phyloP scores from a whole-genome alignment of 129 eudicot species.

The Kitagawia praeruptora region DNA sequence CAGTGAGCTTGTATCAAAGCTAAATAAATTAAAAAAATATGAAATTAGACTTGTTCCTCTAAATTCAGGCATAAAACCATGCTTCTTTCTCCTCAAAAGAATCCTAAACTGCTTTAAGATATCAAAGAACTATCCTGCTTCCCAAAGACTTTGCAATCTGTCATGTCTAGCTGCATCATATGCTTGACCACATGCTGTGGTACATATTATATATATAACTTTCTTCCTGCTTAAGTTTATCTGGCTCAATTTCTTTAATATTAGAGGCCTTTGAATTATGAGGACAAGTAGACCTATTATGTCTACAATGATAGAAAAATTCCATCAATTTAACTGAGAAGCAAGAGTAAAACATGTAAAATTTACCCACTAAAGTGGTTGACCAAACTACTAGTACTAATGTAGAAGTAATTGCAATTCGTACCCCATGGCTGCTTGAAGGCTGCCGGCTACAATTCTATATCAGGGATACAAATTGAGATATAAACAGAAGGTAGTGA shows the following conservation, averaged over 20 bases:
- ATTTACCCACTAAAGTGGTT: not conserved
- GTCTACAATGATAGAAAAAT: not conserved
- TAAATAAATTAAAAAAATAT: not conserved
- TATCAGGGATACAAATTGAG: not conserved
- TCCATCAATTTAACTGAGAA: not conserved
- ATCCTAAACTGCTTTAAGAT: not conserved
- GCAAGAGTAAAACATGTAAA: not conserved
- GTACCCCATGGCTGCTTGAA: not conserved
- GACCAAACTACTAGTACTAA: not conserved
- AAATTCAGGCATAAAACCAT: not conserved
- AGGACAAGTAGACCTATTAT: not conserved
- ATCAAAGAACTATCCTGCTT: not conserved
- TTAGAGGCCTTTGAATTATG: not conserved
- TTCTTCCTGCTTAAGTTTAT: not conserved
- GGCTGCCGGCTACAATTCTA: not conserved
- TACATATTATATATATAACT: not conserved
- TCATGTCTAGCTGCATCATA: not conserved
- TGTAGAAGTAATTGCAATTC: not conserved
- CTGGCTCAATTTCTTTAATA: not conserved
- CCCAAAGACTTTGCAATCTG: not conserved
- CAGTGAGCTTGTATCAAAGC: not conserved
- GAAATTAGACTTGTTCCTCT: not conserved
- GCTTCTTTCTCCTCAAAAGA: not conserved
- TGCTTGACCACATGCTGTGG: not conserved
- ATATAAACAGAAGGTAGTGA: not conserved